Base-by-base conservation (phyloP, 2,329 filamentous ascomycete species). In the Metarhizium sp. region DNA sequence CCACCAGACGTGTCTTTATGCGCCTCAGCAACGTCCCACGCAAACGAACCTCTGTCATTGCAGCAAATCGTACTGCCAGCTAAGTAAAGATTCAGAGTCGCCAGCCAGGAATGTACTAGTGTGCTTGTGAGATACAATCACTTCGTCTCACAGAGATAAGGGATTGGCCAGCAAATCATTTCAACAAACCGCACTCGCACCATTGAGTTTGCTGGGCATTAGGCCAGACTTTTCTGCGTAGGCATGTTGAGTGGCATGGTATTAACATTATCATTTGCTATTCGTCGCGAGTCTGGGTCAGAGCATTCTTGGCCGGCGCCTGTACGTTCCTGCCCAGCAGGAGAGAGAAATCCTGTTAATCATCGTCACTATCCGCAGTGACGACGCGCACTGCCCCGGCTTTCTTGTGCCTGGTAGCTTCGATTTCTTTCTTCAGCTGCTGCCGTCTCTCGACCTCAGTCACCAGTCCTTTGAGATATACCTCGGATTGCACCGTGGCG, bases 381-480 rank as follows among this genome's bases (percentile, higher is more conserved):
- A 80, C 77, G 14, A 79, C 66, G 30, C 78, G 69, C 43, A 79
- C 70, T 2, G 66, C 70, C 0, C 68, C 73, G 1, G 68, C 72
- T 61, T 73, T 76, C 60, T 71, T 74, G 4, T 72, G 74, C 60
- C 71, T 74, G 3, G 65, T 61, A 45, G 71, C 69, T 40, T 73
- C 72, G 3, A 67, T 68, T 51, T 72, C 69, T 59, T 78, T 80
- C 52, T 61, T 63, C 43, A 62, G 60, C 54, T 69, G 63, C 53
- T 69, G 65, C 62, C 82, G 75, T 67, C 82, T 81, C 66, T 87
- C 86, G 18, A 84, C 80, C 63, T 94, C 89, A 0, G 78, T 78
- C 4, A 94, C 84, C 54, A 95, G 71, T 14, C 82, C 83, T 71
- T 88, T 90, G 59, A 94, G 85, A 66, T 95, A 94, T 0, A 91